Evolutionary conservation across 352 stramenopile species (phyloP), one percentile per base, ranked within the genome.

Genomic region (Phytophthora crassamura): DNA sequence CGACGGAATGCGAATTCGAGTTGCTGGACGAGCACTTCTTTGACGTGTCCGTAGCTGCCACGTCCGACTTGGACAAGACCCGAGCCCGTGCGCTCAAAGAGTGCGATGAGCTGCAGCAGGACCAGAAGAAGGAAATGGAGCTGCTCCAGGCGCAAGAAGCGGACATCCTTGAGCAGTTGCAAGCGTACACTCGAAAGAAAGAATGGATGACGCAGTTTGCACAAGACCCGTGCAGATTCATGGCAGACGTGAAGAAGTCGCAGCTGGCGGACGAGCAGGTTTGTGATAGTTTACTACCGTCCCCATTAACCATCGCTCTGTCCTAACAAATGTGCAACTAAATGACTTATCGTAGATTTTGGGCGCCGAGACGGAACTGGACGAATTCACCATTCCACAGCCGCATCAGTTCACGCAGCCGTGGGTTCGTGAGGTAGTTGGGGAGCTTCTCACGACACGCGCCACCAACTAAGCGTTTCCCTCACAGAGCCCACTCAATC

Each of bases 201-300:
- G 77, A 87, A 58, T 93, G 84, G 84, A 89, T 91, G 78, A 30
- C 42, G 8, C 78, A 93, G 55, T 90, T 93, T 14, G 77, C 80
- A 9, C 40, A 69, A 14, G 82, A 93, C 64, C 84, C 82, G 2
- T 86, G 79, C 18, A 75, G 82, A 9, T 91, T 93, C 52, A 78
- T 82, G 41, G 65, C 60, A n/a, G 79, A 88, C 28, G 73, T 91
- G 10, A 73, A 69, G 32, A 75, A 74, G 35, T 93, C 84, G 9
- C 82, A 93, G 48, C 62, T 79, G 20, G 61, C 71, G 14, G 84
- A 93, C 25, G 65, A 91, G 47, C 66, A 84, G 78, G 80, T 89
- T 64, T 18, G 63, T 60, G 10, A 11, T 14, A 48, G 20, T 11
- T 45, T 56, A 34, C 39, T 64, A n/a, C 34, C 18, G 3, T 3